Percentiles rank a stretch among this genome's conserved stretches.
Conservation (phyloP, 768 basidiomycete genomes). For the Naganishia onofrii region DNA sequence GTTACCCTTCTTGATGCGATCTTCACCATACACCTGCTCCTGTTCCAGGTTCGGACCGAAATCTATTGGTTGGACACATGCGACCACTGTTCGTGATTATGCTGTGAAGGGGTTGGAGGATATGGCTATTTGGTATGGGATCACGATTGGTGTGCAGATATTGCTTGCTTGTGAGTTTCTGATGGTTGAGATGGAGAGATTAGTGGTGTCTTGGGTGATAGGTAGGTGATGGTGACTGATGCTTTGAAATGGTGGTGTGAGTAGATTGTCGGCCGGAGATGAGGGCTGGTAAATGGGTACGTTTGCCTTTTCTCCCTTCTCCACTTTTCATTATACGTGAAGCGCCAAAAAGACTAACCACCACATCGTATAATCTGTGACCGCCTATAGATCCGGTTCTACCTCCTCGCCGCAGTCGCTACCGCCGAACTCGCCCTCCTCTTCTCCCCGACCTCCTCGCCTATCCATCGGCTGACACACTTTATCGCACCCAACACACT, state of each 20-base stretch:
- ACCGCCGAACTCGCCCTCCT: constrained; percentile 12
- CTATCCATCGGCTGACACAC: not conserved
- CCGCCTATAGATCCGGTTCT: constrained; percentile 5
- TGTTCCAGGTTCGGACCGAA: constrained; percentile 9
- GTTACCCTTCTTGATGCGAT: too few species aligned
- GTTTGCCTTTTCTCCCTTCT: not conserved
- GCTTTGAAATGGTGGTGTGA: not conserved
- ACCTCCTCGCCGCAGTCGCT: not conserved
- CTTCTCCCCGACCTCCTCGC: not conserved
- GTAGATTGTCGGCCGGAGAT: constrained; percentile 18
- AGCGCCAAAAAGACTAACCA: not conserved
- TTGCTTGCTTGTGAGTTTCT: constrained; percentile 10
- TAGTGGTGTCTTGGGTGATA: too few species aligned
- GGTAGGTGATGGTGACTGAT: not conserved
- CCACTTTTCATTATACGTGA: too few species aligned
- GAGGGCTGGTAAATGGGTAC: constrained; percentile 20
- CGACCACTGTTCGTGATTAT: constrained; percentile 16
- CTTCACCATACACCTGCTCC: too few species aligned
- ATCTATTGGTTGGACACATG: constrained; percentile 12
- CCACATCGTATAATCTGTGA: not conserved
- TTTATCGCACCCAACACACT: not conserved
- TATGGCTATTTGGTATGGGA: constrained; percentile 20
- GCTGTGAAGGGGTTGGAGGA: not conserved
- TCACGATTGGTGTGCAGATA: constrained; percentile 6
- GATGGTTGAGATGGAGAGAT: too few species aligned